phyloP scores from a whole-genome alignment of 176 grass and related monocot species.

The Ensete ventricosum region DNA sequence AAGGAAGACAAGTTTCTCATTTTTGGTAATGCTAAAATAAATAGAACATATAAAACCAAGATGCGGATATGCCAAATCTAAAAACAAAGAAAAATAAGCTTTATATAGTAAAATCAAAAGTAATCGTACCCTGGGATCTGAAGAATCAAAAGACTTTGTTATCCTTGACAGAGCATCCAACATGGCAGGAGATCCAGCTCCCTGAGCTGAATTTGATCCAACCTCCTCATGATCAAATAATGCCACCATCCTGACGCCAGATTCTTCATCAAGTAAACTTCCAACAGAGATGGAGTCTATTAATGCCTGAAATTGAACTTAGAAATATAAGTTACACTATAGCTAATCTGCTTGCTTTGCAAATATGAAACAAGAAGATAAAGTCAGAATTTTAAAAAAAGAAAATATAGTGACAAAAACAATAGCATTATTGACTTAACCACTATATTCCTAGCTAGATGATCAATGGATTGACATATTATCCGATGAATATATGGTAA shows the following conservation, averaged over 20 bases:
- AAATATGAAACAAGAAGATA: neutral
- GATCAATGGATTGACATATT: too few species aligned
- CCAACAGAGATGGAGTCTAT: constrained; percentile 60
- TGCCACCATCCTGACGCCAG: constrained; percentile 84
- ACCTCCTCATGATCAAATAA: constrained; percentile 98
- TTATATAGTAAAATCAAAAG: constrained; percentile 15
- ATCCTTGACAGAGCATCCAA: constrained; percentile 95
- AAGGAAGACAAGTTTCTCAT: neutral
- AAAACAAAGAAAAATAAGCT: neutral
- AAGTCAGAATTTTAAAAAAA: neutral
- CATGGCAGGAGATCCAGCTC: constrained; percentile 90
- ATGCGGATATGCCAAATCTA: neutral
- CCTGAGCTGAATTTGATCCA: constrained; percentile 91
- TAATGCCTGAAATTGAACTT: constrained; percentile 48
- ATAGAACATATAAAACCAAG: neutral
- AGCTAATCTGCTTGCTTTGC: neutral
- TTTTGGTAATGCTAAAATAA: too few species aligned
- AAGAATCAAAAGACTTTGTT: constrained; percentile 61
- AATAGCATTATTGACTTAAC: too few species aligned
- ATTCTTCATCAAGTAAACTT: constrained; percentile 62
- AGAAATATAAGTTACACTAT: constrained; percentile 17
- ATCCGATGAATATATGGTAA: too few species aligned
- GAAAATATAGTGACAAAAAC: neutral
- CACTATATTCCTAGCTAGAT: too few species aligned
- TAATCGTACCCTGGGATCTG: constrained; percentile 43